Base-by-base conservation (phyloP, 2,329 filamentous ascomycete genomes). In the Cryphonectria japonica region DNA sequence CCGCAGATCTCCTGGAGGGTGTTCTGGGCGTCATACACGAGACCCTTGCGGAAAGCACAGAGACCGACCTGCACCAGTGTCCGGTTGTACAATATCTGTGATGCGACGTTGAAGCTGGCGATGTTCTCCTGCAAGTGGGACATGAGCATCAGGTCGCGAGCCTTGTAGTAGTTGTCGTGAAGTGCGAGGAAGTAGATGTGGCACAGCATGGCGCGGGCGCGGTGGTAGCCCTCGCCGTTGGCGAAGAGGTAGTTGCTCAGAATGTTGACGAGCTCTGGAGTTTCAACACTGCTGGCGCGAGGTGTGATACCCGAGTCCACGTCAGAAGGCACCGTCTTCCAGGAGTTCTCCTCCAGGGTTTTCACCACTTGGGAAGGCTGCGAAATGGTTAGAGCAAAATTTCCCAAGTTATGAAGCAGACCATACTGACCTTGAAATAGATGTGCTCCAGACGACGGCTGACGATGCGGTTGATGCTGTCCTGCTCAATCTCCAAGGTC, bases 141-240 rank as follows among this genome's bases (percentile, higher is more conserved):
- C 94, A 99, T 99, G 82, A 99, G 90, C 92, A 98, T 97, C 92
- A 99, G 95, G 82, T 99, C 97, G 76, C 96, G 93, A 78, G 96
- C 93, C 83, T 93, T 94, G 88, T 97, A 98, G 88, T 98, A 99
- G 78, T 97, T 92, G 83, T 98, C 95, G 83, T 99, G 96, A 68
- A 99, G 89, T 66, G 96, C 96, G 76, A 98, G 88, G 90, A 97
- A 97, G 86, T 99, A 99, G 74, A 99, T 96, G 84, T 98, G 94
- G 87, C 94, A 98, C 73, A 99, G 88, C 95, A 99, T 98, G 62
- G 96, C 95, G 72, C 96, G 92, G 72, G 95, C 97, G 75, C 95
- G 92, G 78, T 98, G 95, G 78, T 99, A 98, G 76, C 95, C 95
- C 79, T 98, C 95, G 81, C 94, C 97, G 85, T 98, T 87, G 81